Evolutionary conservation across 306 rosid genomes (phyloP).

Genomic region (Biancaea sappan): DNA sequence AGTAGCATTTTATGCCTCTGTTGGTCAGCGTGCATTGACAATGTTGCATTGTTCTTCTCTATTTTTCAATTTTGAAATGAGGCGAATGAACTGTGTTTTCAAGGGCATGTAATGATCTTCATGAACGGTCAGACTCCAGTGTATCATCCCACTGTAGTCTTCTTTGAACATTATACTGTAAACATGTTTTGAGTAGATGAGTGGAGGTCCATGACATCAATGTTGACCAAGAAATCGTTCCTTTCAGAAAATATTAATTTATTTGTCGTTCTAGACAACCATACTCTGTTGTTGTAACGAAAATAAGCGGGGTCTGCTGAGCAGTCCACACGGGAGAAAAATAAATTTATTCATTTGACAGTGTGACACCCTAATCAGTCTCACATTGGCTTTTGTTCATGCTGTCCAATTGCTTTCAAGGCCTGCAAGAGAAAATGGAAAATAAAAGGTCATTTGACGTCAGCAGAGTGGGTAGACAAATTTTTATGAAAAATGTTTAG

Average conservation of each 20-base stretch:
- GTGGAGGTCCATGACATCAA: background rate
- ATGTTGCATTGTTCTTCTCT: too few species aligned
- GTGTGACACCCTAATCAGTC: background rate
- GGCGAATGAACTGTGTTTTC: too few species aligned
- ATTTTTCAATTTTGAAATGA: too few species aligned
- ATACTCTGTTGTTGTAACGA: background rate
- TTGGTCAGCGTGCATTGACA: too few species aligned
- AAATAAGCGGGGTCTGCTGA: background rate
- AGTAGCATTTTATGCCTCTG: too few species aligned
- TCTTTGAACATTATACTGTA: background rate
- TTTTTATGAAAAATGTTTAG: background rate
- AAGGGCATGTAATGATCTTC: background rate
- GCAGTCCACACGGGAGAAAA: background rate
- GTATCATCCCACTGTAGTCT: background rate
- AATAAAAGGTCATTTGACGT: constrained; percentile 8
- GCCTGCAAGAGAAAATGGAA: constrained; percentile 47
- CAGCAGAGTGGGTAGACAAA: background rate
- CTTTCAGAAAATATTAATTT: background rate
- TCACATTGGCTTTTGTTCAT: constrained; percentile 35
- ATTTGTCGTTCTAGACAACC: background rate
- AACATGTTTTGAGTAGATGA: background rate
- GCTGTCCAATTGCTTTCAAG: constrained; percentile 53
- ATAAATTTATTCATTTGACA: constrained; percentile 5
- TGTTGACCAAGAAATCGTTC: background rate
- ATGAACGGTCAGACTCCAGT: background rate